Evolutionary conservation across 176 grass and related monocot genomes (phyloP).

Genomic region (Lolium perenne): DNA sequence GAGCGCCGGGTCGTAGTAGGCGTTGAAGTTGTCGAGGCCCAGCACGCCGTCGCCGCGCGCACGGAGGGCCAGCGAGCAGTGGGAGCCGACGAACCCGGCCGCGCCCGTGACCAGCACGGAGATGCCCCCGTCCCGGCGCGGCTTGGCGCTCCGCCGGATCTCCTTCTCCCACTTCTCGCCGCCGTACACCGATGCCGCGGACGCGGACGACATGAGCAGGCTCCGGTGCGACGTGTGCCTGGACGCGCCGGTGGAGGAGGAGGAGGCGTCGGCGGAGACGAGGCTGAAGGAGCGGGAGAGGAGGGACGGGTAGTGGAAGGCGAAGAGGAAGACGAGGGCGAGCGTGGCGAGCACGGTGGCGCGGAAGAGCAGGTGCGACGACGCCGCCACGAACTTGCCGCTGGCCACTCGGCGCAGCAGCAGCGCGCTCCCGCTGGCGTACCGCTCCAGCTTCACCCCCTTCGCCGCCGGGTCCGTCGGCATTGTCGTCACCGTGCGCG

Average conservation of each 20-base stretch:
- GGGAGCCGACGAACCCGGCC: constrained; percentile 78
- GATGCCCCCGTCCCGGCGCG: constrained; percentile 51
- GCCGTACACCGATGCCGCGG: constrained; percentile 40
- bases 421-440: constrained; percentile 59
- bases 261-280: constrained; percentile 18
- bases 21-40: constrained; percentile 93
- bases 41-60: constrained; percentile 85
- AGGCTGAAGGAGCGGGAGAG: constrained; percentile 68
- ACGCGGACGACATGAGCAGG: constrained; percentile 49
- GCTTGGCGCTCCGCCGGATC: constrained; percentile 56
- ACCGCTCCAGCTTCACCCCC: constrained; percentile 66
- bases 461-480: constrained; percentile 56
- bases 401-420: constrained; percentile 62
- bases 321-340: constrained; percentile 70
- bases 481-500: constrained; percentile 18
- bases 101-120: constrained; percentile 85
- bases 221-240: constrained; percentile 62
- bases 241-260: not conserved
- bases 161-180: constrained; percentile 63
- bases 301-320: constrained; percentile 84
- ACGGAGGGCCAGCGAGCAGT: constrained; percentile 80
- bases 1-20: constrained; percentile 89
- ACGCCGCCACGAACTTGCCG: constrained; percentile 63
- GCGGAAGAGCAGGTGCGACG: constrained; percentile 75
- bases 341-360: constrained; percentile 70